Evolutionary conservation across 176 grass and related monocot species (phyloP), one percentile per base, ranked within the genome.

Genomic region (Elymus sibiricus): DNA sequence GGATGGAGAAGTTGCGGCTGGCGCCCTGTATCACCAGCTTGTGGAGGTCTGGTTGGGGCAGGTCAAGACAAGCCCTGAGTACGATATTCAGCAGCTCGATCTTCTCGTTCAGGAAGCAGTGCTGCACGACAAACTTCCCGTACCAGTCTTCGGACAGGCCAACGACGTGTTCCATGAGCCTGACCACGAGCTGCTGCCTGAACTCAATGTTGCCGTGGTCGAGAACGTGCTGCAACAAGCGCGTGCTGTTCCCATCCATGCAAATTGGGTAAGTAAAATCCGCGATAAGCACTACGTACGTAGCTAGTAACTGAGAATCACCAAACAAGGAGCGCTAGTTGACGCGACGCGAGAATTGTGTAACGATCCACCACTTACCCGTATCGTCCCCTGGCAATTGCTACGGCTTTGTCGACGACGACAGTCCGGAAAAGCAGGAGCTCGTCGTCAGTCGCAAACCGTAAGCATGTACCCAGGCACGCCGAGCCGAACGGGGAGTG

Each of bases 71-170:
- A 53, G 16, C 49, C 49, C 49, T 7, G 49, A 53, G 49, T 14
- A 53, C 49, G 49, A 19, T 53, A 4, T 4, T 15, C 21, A 26
- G 44, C 62, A 63, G 35, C 39, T 28, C 6, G 21, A 5, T 3
- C 1, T 8, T 5, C 49, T 53, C 5, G 49, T 17, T 14, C 15
- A 39, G 61, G 62, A 85, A 69, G 83, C 74, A 85, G 1, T 62
- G 24, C 74, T 85, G 74, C 62, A 85, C 46, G 27, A 85, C 74
- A 74, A 68, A 78, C 61, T 62, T 85, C 46, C 83, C 83, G 74
- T 40, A 85, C 62, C 53, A 63, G 83, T 68, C 61, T 15, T 0
- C 4, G n/a, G 62, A 21, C 74, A 85, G n/a, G 74, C 0, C 19
- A 21, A 14, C 62, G 5, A 58, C 44, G 62, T 85, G 21, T 44